Evolutionary conservation across 2,329 filamentous ascomycete species (phyloP), one percentile per base, ranked within the genome.

Genomic region (Penicillium sp.): DNA sequence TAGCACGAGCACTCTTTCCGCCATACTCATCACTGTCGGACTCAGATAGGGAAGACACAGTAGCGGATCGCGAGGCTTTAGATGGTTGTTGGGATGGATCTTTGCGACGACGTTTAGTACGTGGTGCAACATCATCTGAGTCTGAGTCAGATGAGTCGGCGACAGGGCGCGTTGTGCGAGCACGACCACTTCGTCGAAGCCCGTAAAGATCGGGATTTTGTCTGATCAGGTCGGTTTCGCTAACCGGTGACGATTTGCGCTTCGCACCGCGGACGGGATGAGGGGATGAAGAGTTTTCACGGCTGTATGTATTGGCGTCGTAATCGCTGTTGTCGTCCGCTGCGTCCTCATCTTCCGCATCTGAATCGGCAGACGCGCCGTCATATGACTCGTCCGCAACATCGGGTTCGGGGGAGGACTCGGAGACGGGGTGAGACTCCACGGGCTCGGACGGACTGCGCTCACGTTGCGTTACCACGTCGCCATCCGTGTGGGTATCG

Each of bases 131-230:
- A 48, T 82, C 80, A 68, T 89, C 87, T 31, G 87, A 88, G 49
- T 85, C 86, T 6, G 85, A 89, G 39, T 77, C 75, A 39, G 75
- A 75, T 53, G 79, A 82, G 59, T 84, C 79, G 59, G 82, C 79
- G 59, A 84, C 73, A 59, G 79, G 80, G 61, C 81, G 80, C 53
- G 75, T 75, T 54, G 77, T 77, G 59, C 82, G 78, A 58, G 81
- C 81, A 57, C 82, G 79, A 65, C 78, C 90, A 75, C 93, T 98
- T 73, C 93, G 82, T 61, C 93, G 83, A 59, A 98, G 77, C 42
- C 93, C 93, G 74, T 97, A 98, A 8, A 98, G 77, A 71, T 95
- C 89, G 39, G 93, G 93, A 63, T 98, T 95, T 64, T 88, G 86
- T 62, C 84, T 80, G 61, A 97, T 95, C 64, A 83, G 90, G 41